Percentiles rank a stretch among this genome's conserved stretches.
Conservation (phyloP, 1,284 basidiomycete genomes). For the Dichomitus squalens region DNA sequence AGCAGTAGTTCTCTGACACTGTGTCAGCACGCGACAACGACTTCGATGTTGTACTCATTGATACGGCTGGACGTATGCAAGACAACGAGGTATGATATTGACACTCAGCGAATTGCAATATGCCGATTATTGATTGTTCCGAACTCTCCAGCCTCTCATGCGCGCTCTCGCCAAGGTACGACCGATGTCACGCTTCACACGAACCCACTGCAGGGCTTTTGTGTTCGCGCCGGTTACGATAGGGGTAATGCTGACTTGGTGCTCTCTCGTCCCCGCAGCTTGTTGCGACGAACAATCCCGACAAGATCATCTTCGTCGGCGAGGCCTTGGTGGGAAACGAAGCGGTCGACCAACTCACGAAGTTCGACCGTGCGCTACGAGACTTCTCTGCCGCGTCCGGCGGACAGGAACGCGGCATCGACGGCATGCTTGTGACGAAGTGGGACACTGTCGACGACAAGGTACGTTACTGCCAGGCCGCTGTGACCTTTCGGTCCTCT, state of each 20-base stretch:
- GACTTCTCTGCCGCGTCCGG: slow-evolving; percentile 81
- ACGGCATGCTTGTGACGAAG: slow-evolving; percentile 96
- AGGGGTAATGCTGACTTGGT: background rate
- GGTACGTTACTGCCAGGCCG: slow-evolving; percentile 40
- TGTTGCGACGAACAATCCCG: slow-evolving; percentile 88
- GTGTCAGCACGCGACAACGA: slow-evolving; percentile 75
- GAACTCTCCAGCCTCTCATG: slow-evolving; percentile 77
- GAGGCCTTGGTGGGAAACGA: slow-evolving; percentile 97
- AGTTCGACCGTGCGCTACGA: slow-evolving; percentile 89
- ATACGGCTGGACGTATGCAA: slow-evolving; percentile 98
- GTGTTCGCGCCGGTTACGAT: background rate
- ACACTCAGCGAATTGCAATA: background rate
- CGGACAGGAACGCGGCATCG: slow-evolving; percentile 84
- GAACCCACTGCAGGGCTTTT: background rate
- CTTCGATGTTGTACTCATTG: slow-evolving; percentile 94
- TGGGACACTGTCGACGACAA: slow-evolving; percentile 98
- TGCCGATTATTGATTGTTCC: slow-evolving; percentile 4
- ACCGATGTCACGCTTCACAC: slow-evolving; percentile 12
- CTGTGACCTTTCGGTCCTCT: too few species aligned
- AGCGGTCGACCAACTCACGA: slow-evolving; percentile 92
- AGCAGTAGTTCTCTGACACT: background rate
- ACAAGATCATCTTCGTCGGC: slow-evolving; percentile 96
- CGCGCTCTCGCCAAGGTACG: slow-evolving; percentile 91
- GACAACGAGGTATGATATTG: slow-evolving; percentile 81
- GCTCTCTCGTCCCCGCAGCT: slow-evolving; percentile 50